These are phyloP conservation scores for Mycena epipterygia DNA, from an alignment of 768 basidiomycete species.

Conservation along the genomic window DNA sequence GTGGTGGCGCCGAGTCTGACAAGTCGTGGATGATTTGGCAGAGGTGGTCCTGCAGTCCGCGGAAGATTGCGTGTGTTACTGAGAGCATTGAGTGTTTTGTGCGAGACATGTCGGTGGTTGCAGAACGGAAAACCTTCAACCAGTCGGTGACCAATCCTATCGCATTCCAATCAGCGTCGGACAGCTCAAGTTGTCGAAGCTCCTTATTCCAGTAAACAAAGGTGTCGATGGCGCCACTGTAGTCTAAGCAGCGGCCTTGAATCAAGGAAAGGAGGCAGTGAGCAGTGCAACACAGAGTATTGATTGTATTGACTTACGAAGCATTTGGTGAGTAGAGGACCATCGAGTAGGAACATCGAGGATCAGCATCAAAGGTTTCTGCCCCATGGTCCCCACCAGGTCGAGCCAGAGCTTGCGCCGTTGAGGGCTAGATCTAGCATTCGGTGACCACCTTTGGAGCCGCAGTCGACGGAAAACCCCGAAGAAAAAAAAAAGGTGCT, in stretches of 20 bases:
- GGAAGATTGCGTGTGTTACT: conserved; percentile 22
- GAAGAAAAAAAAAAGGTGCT: too few species aligned
- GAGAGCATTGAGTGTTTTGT: conserved; percentile 32
- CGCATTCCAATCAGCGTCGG: conserved; percentile 12
- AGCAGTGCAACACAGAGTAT: neutral
- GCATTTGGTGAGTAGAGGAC: conserved; percentile 3
- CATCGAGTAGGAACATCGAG: neutral
- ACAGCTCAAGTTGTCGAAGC: conserved; percentile 9
- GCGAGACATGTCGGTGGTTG: conserved; percentile 36
- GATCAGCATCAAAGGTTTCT: neutral
- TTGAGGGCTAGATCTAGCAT: conserved; percentile 44
- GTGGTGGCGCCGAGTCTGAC: neutral
- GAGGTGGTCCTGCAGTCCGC: conserved; percentile 14
- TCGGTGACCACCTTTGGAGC: neutral
- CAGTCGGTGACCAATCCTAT: conserved; percentile 4
- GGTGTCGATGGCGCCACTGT: neutral
- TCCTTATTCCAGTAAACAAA: conserved; percentile 10
- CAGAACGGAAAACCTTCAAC: conserved; percentile 23
- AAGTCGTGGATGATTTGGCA: neutral
- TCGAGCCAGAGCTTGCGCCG: conserved; percentile 9
- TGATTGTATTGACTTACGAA: neutral
- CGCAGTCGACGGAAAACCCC: neutral
- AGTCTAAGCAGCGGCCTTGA: conserved; percentile 12
- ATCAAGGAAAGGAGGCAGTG: neutral
- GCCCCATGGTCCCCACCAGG: too few species aligned